Percentiles rank a stretch among this genome's conserved stretches.
Evolutionary conservation across 2,329 filamentous ascomycete genomes (phyloP).

Genomic region (Xylariaceae sp.): DNA sequence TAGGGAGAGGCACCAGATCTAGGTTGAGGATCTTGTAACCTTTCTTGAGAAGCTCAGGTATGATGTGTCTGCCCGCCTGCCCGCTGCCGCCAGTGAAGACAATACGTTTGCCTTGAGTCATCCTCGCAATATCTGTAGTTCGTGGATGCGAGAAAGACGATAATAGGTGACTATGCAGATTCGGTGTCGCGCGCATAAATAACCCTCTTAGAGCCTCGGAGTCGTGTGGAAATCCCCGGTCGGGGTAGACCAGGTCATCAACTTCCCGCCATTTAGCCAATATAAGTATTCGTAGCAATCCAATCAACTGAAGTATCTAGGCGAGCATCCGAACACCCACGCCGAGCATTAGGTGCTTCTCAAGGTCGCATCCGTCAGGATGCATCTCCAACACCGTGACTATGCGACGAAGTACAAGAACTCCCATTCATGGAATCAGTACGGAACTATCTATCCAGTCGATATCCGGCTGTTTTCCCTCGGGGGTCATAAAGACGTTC

Average conservation of each 20-base stretch:
- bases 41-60: constrained; percentile 27
- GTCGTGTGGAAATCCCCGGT: too few species aligned
- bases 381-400: too few species aligned
- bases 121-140: not conserved
- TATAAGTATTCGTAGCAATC: too few species aligned
- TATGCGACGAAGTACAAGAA: too few species aligned
- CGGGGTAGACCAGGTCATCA: too few species aligned
- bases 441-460: constrained; percentile 23
- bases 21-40: constrained; percentile 34
- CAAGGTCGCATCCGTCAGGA: too few species aligned
- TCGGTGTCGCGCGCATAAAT: not conserved
- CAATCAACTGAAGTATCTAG: too few species aligned
- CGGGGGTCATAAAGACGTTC: constrained; percentile 22
- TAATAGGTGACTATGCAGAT: not conserved
- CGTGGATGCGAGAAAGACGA: not conserved
- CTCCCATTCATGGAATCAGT: not conserved
- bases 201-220: too few species aligned
- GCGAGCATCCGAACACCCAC: too few species aligned
- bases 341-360: too few species aligned
- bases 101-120: constrained; percentile 22
- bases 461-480: constrained; percentile 19
- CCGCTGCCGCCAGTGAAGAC: constrained; percentile 36
- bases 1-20: constrained; percentile 30
- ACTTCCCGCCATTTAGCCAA: too few species aligned
- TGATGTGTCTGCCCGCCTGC: constrained; percentile 34